Base-by-base conservation (phyloP, 1,139 yeast genomes). In the Suhomyces bolitotheri region DNA sequence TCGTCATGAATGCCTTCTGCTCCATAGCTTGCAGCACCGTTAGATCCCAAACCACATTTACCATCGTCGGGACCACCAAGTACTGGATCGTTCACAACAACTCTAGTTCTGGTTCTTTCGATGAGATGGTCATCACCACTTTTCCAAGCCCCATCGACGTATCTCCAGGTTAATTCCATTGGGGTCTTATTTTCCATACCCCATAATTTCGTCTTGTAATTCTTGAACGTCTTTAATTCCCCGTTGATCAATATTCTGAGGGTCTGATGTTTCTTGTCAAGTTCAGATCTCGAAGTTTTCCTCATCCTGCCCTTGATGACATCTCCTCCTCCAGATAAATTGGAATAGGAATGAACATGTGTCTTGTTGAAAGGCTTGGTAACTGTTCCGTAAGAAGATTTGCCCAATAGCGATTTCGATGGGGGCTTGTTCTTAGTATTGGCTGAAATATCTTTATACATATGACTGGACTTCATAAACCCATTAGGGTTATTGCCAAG, bases 141-240 rank as follows among this genome's bases (percentile, higher is more conserved):
- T 47, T 71, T 73, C 98, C 98, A 92, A 28, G 71, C 73, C 0
- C 87, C 87, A 41, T 81, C 73, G 11, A 58, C 64, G 54, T 76
- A 90, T 36, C 64, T 64, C 59, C 71, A 76, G 0, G 84, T 83
- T 48, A 89, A 66, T 47, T 82, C 92, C 28, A 75, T 71, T 1
- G 71, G 56, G 3, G 74, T 66, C 46, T 76, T 73, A 61, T 85
- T 82, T 47, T 84, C 90, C 41, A 79, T 70, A 7, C 97, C 97
- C 98, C 98, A 92, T 28, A 92, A 69, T 51, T 88, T 88, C 16
- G 82, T 79, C 61, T 86, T 86, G 50, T 71, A 73, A 43, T 81
- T 67, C 50, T 77, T 78, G 40, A 81, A 61, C 5, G 68, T 67
- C 52, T 80, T 79, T 34, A 80, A 64, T 14, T 73, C 73, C 5